Evolutionary conservation across 331 rosid species (phyloP), one percentile per base, ranked within the genome.

Genomic region (Malus hybrid): DNA sequence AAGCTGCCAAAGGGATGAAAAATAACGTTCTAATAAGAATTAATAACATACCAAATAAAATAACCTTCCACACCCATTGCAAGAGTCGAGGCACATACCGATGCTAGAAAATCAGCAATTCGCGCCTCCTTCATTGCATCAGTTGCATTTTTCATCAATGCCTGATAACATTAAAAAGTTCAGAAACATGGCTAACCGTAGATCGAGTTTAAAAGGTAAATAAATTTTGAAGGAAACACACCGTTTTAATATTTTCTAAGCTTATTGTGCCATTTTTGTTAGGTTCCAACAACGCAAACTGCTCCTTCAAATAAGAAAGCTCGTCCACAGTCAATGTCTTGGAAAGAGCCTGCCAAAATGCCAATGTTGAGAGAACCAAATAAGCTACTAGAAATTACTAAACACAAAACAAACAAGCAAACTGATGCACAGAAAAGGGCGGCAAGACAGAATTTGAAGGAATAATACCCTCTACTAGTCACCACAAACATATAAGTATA

Each of bases 111-210:
- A 52, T 93, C 97, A 22, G 80, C 75, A 71, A 89, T 80, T 57
- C 90, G 93, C 3, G 98, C 90, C 56, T 93, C 97, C 88, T 91
- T 93, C 97, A 93, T 87, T 64, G 97, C 96, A 71, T 93, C 96
- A n/a, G 97, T 93, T 68, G 94, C 91, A 74, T 86, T 80, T 80
- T 82, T 93, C 96, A 78, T 78, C 87, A 93, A 83, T 63, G 88
- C 92, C 98, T 93, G 88, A 72, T 39, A 74, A 78, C 60, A 61
- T 80, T 75, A 62, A 81, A 29, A 66, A 66, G 61, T 72, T 80
- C 67, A 80, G 82, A 81, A 56, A 16, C 73, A 53, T 78, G 71
- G 73, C 66, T 34, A 70, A 81, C 58, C 33, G 3, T 75, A 34
- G 12, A 76, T 71, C 61, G 19, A 63, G 77, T 70, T 68, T 53